These are phyloP conservation scores for Aspergillus asperescens DNA, from an alignment of 495 filamentous ascomycete species.

Conservation along the genomic window DNA sequence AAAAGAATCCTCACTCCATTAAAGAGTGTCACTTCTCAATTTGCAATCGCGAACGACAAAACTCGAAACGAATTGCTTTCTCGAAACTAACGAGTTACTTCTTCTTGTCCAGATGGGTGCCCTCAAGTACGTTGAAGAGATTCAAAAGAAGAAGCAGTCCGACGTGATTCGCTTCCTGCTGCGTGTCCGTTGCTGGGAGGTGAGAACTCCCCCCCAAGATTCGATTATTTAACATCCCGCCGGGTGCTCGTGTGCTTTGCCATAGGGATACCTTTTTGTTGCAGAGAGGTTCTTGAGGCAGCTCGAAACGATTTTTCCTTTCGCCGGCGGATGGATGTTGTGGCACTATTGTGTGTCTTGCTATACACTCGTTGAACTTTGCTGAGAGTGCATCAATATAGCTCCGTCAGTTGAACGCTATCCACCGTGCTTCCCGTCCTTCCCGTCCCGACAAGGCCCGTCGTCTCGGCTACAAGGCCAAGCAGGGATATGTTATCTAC, in stretches of 20 bases:
- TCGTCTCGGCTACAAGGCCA: constrained; percentile 99
- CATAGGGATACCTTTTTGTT: constrained; percentile 35
- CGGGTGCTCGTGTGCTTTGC: constrained; percentile 42
- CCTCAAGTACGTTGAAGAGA: constrained; percentile 99
- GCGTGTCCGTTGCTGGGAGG: constrained; percentile 99
- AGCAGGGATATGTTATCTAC: constrained; percentile 99
- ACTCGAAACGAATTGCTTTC: neutral
- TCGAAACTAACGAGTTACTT: constrained; percentile 15
- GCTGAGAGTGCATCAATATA: constrained; percentile 99
- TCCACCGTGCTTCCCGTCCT: constrained; percentile 96
- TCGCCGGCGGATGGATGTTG: constrained; percentile 44
- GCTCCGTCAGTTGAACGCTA: constrained; percentile 97
- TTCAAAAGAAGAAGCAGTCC: constrained; percentile 99
- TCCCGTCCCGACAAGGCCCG: constrained; percentile 99
- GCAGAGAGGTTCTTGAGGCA: constrained; percentile 31
- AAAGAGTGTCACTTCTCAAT: neutral
- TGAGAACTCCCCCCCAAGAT: constrained; percentile 59
- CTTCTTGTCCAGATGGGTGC: constrained; percentile 65
- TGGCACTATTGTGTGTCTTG: constrained; percentile 58
- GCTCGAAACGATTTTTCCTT: constrained; percentile 30
- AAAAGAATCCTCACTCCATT: neutral
- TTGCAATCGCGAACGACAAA: neutral
- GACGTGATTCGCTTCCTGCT: constrained; percentile 99
- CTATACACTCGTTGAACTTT: constrained; percentile 99
- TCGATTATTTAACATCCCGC: constrained; percentile 48